Evolutionary conservation across 2,329 filamentous ascomycete species (phyloP).

Genomic region (Tolypocladium cylindrosporum): DNA sequence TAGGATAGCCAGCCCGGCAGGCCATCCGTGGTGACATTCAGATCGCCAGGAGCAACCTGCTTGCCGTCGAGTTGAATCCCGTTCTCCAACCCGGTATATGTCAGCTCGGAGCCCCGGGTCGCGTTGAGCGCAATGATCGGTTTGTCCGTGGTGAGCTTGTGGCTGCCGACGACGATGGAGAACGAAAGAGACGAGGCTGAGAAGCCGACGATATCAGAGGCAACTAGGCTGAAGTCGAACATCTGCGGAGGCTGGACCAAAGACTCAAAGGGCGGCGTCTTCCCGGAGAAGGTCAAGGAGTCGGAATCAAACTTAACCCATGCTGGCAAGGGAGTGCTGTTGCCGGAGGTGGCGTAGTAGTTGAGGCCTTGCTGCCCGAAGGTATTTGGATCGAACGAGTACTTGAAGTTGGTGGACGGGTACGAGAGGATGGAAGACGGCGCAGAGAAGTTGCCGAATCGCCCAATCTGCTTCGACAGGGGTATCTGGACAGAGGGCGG

Average conservation of each 20-base stretch:
- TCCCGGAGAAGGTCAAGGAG: conserved; percentile 59
- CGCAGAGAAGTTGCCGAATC: conserved; percentile 48
- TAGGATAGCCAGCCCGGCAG: conserved; percentile 63
- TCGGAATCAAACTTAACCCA: conserved; percentile 69
- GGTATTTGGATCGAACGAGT: conserved; percentile 45
- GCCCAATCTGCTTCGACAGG: conserved; percentile 45
- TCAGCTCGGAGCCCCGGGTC: conserved; percentile 39
- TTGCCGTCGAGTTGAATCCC: conserved; percentile 49
- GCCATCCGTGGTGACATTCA: conserved; percentile 41
- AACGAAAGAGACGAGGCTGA: conserved; percentile 57
- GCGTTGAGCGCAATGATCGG: conserved; percentile 47
- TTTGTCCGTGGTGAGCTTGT: conserved; percentile 56
- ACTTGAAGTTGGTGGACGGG: conserved; percentile 41
- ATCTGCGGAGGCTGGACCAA: conserved; percentile 58
- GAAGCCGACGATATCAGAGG: conserved; percentile 73
- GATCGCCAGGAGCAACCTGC: conserved; percentile 33
- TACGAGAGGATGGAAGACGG: conserved; percentile 49
- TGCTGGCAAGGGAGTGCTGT: conserved; percentile 75
- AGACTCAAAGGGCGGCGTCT: conserved; percentile 54
- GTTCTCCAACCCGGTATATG: conserved; percentile 39
- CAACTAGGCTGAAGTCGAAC: conserved; percentile 64
- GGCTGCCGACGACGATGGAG: conserved; percentile 60
- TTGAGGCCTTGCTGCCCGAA: conserved; percentile 52
- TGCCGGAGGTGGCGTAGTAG: conserved; percentile 67
- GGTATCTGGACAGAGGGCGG: conserved; percentile 46